These are phyloP conservation scores for Aspergillus biplanus DNA, from an alignment of 495 filamentous ascomycete genomes.

Conservation along the genomic window DNA sequence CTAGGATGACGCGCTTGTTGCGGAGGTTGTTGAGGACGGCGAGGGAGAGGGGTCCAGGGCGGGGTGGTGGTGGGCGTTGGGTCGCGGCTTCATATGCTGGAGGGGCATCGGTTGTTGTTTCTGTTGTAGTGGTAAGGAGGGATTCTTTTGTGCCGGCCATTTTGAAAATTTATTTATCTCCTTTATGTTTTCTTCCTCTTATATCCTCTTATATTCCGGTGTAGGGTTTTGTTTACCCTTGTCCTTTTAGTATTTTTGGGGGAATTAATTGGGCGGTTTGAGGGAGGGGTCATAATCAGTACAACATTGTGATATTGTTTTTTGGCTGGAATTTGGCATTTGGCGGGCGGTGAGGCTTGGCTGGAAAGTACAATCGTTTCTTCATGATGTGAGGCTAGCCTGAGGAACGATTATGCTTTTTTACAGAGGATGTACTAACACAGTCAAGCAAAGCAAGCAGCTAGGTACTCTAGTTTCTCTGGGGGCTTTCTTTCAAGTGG, in stretches of 20 bases:
- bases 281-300: background rate
- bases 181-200: slow-evolving; percentile 5
- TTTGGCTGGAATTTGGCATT: background rate
- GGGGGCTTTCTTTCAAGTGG: too few relatives aligned
- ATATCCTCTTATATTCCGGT: background rate
- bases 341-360: slow-evolving; percentile 18
- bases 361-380: background rate
- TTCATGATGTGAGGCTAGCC: background rate
- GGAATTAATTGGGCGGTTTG: background rate
- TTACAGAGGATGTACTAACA: background rate
- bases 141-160: slow-evolving; percentile 42
- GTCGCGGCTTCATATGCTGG: slow-evolving; percentile 40
- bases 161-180: slow-evolving; percentile 13
- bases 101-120: slow-evolving; percentile 33
- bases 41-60: slow-evolving; percentile 66
- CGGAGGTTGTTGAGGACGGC: slow-evolving; percentile 75
- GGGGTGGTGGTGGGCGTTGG: slow-evolving; percentile 41
- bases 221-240: background rate
- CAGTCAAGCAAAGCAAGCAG: background rate
- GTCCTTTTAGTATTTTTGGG: background rate
- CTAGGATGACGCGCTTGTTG: slow-evolving; percentile 79
- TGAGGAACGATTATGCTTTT: background rate
- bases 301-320: background rate
- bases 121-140: slow-evolving; percentile 31
- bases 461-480: too few relatives aligned